phyloP scores from a whole-genome alignment of 2,329 filamentous ascomycete genomes.

The Apiospora malaysiana region DNA sequence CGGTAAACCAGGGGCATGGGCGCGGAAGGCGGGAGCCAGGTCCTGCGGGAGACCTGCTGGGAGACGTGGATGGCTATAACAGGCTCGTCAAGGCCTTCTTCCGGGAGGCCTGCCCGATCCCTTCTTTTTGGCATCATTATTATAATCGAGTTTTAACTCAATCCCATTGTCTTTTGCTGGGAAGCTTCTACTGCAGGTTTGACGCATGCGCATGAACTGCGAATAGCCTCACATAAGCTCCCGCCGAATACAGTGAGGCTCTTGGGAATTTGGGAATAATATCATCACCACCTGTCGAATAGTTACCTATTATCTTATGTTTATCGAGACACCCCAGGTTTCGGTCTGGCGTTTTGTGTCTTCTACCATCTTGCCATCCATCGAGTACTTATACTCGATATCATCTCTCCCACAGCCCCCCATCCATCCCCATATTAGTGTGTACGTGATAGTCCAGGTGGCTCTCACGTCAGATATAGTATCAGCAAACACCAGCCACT shows the following conservation, averaged over 20 bases:
- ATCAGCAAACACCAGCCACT: slow-evolving; percentile 30
- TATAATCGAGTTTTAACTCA: slow-evolving; percentile 25
- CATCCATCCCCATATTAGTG: slow-evolving; percentile 1
- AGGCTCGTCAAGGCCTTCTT: slow-evolving; percentile 10
- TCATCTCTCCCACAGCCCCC: not conserved
- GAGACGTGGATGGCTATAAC: slow-evolving; percentile 18
- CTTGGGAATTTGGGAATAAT: slow-evolving; percentile 20
- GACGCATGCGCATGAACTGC: slow-evolving; percentile 38
- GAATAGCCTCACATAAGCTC: slow-evolving; percentile 40
- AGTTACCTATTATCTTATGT: not conserved
- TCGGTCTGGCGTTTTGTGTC: not conserved
- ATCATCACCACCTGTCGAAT: not conserved
- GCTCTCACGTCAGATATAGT: slow-evolving; percentile 28
- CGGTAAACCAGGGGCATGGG: slow-evolving; percentile 24
- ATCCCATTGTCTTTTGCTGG: slow-evolving; percentile 29
- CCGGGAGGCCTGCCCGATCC: slow-evolving; percentile 22
- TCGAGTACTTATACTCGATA: slow-evolving; percentile 13
- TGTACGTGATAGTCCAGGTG: slow-evolving; percentile 21
- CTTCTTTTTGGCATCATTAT: slow-evolving; percentile 21
- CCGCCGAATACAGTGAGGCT: slow-evolving; percentile 31
- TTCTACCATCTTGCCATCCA: not conserved
- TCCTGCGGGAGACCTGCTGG: slow-evolving; percentile 22
- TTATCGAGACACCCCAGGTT: not conserved
- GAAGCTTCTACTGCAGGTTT: slow-evolving; percentile 30
- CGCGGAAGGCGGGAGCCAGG: slow-evolving; percentile 32